Base-by-base conservation (phyloP, 257 asterid genomes). In the Nicotiana knightiana region DNA sequence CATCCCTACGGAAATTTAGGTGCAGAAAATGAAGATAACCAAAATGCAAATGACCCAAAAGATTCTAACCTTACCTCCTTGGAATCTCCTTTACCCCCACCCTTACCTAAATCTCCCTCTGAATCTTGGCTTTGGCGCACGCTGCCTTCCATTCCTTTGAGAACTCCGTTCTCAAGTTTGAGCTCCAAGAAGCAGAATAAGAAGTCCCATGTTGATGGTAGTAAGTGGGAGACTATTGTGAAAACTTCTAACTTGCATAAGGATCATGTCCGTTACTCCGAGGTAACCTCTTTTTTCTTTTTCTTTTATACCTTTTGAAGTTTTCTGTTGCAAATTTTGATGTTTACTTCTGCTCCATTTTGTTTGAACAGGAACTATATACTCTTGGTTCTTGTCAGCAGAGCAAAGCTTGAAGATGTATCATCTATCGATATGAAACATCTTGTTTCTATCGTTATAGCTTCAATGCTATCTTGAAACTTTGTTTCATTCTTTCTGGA, bases 41-140 rank as follows among this genome's bases (percentile, higher is more conserved):
- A 21, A 53, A 82, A 83, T 55, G 46, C 83, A 48, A 88, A 88
- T 33, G 81, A 46, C 21, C 77, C 73, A 46, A 57, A 66, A 81
- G 82, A 83, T 67, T 53, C 65, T 66, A 64, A 82, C 66, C 59
- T 73, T 81, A 86, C 86, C 43, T 54, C 79, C 68, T 68, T 82
- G 77, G 89, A 85, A 77, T 92, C 99, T 67, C 91, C 93, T 18
- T 71, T 88, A 46, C 90, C 92, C 46, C 99, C 98, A 26, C 98
- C 99, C n/a, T 85, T 96, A 68, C 99, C 98, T 63, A 96, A 92
- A 83, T 94, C 98, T n/a, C 99, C 99, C 3, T 91, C 98, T 1
- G 98, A 96, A 85, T 92, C 98, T 81, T 96, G 99, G 99, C 98
- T 96, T 9, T 93, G 98, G 98, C 88, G 87, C 35, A 84, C 91